Percentiles rank a stretch among this genome's conserved stretches.
Conservation (phyloP, 148 eudicot genomes). For the Rhododendron ovatum region DNA sequence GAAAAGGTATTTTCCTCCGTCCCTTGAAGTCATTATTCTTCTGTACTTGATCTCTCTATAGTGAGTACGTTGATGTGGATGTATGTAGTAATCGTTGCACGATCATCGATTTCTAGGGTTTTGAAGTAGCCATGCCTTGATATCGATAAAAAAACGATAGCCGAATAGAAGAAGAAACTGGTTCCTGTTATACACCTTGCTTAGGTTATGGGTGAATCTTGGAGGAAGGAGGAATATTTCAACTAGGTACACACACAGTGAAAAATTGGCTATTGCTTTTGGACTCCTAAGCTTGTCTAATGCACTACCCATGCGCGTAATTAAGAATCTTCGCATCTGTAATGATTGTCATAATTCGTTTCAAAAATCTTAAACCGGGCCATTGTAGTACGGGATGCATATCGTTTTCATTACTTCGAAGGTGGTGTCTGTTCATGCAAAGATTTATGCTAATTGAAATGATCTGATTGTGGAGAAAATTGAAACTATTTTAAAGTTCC, state of each 20-base stretch:
- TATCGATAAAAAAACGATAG: too few species aligned
- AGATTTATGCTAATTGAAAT: conserved; percentile 56
- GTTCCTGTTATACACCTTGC: too few species aligned
- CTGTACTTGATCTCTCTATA: too few species aligned
- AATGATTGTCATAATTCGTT: conserved; percentile 78
- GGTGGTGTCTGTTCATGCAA: neutral
- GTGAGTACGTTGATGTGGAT: too few species aligned
- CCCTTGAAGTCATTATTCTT: too few species aligned
- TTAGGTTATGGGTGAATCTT: too few species aligned
- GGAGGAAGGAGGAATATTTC: conserved; percentile 33
- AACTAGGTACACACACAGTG: conserved; percentile 48
- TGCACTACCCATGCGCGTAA: conserved; percentile 55
- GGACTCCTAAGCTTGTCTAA: conserved; percentile 60
- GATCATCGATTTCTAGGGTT: too few species aligned
- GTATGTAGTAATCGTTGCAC: too few species aligned
- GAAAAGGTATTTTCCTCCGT: too few species aligned
- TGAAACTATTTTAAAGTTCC: neutral
- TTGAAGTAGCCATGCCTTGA: too few species aligned
- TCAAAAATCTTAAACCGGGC: conserved; percentile 49
- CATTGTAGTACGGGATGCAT: conserved; percentile 73
- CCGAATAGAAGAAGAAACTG: too few species aligned
- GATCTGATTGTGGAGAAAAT: neutral
- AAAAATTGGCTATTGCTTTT: conserved; percentile 23
- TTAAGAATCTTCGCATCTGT: conserved; percentile 90
- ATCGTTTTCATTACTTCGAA: conserved; percentile 45